Conservation (phyloP, 371 early-diverging fungal genomes). For the Fennellomyces sp. region DNA sequence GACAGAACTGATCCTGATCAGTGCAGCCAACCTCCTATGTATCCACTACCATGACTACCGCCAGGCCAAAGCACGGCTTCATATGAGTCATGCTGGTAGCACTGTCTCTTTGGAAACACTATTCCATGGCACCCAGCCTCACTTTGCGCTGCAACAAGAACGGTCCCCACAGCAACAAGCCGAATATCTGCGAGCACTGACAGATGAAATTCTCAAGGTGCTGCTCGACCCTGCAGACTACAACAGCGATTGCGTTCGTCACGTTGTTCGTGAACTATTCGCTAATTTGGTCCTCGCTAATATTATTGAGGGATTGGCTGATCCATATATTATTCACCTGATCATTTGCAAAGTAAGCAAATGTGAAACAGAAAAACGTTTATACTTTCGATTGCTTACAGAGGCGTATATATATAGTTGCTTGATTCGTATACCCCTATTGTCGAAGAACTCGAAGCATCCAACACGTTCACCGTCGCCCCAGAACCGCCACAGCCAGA, state of each 20-base stretch:
- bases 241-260: constrained; percentile 53
- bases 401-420: constrained; percentile 28
- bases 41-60: constrained; percentile 58
- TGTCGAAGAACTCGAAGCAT: constrained; percentile 36
- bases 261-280: constrained; percentile 59
- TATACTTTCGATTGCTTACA: too few relatives aligned
- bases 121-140: constrained; percentile 69
- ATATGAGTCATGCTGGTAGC: constrained; percentile 56
- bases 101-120: constrained; percentile 41
- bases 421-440: constrained; percentile 25
- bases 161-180: constrained; percentile 30
- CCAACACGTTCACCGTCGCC: constrained; percentile 11
- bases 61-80: constrained; percentile 45
- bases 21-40: constrained; percentile 53
- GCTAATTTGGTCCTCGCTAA: constrained; percentile 51
- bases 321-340: constrained; percentile 62
- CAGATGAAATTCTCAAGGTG: constrained; percentile 46
- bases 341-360: constrained; percentile 59
- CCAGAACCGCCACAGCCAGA: constrained; percentile 3
- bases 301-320: constrained; percentile 50
- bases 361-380: too few relatives aligned
- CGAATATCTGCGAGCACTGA: constrained; percentile 54
- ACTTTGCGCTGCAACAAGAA: constrained; percentile 51
- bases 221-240: constrained; percentile 49
- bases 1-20: constrained; percentile 54